Conservation (phyloP, 805 yeast genomes). For the Lipomyces chichibuensis region DNA sequence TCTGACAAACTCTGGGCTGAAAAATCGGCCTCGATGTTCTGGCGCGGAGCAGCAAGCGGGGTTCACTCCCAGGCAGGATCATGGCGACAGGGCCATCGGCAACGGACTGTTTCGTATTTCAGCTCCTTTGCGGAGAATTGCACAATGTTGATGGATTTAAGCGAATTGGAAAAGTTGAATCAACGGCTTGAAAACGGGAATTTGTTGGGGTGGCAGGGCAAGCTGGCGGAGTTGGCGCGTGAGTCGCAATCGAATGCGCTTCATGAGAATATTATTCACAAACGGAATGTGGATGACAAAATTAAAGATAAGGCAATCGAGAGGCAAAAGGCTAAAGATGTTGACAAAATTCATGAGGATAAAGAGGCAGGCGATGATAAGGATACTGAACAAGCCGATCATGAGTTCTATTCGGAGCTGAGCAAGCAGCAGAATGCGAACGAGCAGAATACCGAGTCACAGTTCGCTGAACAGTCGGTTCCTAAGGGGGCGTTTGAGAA, state of each 20-base stretch:
- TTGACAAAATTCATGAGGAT: not conserved
- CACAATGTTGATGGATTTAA: constrained; percentile 27
- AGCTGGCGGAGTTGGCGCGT: not conserved
- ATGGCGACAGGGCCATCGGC: constrained; percentile 37
- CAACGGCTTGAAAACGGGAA: not conserved
- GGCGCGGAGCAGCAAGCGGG: constrained; percentile 39
- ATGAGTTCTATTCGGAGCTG: constrained; percentile 15
- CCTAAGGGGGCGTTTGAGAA: constrained; percentile 12
- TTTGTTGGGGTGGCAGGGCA: not conserved
- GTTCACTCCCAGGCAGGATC: constrained; percentile 30
- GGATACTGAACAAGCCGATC: constrained; percentile 9
- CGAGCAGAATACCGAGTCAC: constrained; percentile 11
- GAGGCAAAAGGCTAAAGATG: not conserved
- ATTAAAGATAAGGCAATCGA: not conserved
- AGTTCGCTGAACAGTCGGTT: constrained; percentile 23
- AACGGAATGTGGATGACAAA: not conserved
- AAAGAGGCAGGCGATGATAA: not conserved
- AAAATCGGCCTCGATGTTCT: constrained; percentile 28
- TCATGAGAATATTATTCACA: not conserved
- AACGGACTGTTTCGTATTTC: constrained; percentile 30
- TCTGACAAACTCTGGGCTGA: constrained; percentile 33
- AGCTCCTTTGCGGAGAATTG: constrained; percentile 26
- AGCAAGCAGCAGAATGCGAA: constrained; percentile 15
- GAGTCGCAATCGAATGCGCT: not conserved
- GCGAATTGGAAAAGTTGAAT: constrained; percentile 12